Base-by-base conservation (phyloP, 2,329 filamentous ascomycete genomes). In the Cylindrodendrum hubeiense region DNA sequence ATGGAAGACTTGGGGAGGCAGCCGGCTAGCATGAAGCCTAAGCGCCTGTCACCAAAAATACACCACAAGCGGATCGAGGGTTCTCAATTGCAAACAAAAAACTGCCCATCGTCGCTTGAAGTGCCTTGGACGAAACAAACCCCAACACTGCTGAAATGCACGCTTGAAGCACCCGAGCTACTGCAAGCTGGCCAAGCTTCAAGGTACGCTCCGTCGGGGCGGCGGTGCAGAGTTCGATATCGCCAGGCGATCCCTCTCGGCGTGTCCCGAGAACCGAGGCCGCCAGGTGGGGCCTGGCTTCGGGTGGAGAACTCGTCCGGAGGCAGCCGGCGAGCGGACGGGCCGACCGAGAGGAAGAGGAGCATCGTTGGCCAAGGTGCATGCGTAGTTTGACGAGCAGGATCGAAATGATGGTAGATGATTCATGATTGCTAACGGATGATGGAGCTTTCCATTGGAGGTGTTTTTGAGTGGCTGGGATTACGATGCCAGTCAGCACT, bases 141-240 rank as follows among this genome's bases (percentile, higher is more conserved):
- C 65, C 71, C 46, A 60, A 70, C 68, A 41, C 61, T 68, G 65
- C 68, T 73, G 70, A 71, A 73, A 65, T 44, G 37, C 37, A 39
- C 37, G 37, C 37, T 39, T n/a, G 30, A 47, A 52, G 30, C 28
- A 28, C 44, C 39, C 8, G 30, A 50, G 50, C 28, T 44, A 39
- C 21, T 61, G 19, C 52, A 33, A 19, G 41, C 26, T n/a, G 24
- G 3, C 4, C 26, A 26, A 28, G 21, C 24, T 55, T 61, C 28
- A 19, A 52, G 34, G 46, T 30, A 46, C 60, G 60, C 60, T 57
- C 37, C 28, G 37, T 53, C 47, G 53, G 39, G 26, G 60, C 46
- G 53, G 60, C 60, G 39, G 60, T 62, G 60, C 52, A 63, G 9
- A 22, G 21, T n/a, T n/a, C 26, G 22, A 49, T 15, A 10, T 30